Conservation (phyloP, 129 eudicot genomes). For the Apium graveolens region DNA sequence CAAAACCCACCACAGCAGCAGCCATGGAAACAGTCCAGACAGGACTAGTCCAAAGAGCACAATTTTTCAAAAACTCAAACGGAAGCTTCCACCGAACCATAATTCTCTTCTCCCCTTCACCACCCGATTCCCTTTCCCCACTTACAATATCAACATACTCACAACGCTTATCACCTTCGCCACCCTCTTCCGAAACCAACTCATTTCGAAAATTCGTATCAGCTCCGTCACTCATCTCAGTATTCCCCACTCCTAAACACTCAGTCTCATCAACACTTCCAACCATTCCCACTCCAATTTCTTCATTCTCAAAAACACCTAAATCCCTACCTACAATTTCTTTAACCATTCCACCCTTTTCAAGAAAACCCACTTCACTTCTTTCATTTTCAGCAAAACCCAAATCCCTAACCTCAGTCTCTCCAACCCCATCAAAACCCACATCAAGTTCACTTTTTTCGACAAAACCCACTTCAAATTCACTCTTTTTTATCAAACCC, state of each 20-base stretch:
- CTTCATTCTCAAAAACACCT: slow-evolving; percentile 17
- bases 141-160: slow-evolving; percentile 14
- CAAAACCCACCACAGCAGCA: slow-evolving; percentile 81
- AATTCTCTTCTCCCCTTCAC: slow-evolving; percentile 28
- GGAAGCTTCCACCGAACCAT: slow-evolving; percentile 95
- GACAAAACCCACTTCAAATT: slow-evolving; percentile 1
- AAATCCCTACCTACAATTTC: slow-evolving; percentile 11
- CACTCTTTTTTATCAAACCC: too few relatives aligned
- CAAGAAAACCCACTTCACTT: background rate
- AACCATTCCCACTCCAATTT: slow-evolving; percentile 16
- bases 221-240: slow-evolving; percentile 15
- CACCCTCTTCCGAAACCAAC: background rate
- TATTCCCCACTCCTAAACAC: slow-evolving; percentile 15
- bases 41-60: slow-evolving; percentile 63
- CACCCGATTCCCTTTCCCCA: slow-evolving; percentile 25
- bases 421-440: slow-evolving; percentile 30
- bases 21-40: slow-evolving; percentile 81
- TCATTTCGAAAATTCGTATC: slow-evolving; percentile 19
- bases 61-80: slow-evolving; percentile 56
- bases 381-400: slow-evolving; percentile 22
- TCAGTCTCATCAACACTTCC: slow-evolving; percentile 13
- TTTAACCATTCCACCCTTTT: slow-evolving; percentile 2
- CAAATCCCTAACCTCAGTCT: slow-evolving; percentile 22
- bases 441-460: slow-evolving; percentile 39
- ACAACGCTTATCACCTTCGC: slow-evolving; percentile 13